These are phyloP conservation scores for Colletotrichum cuscutae DNA, from an alignment of 2,329 filamentous ascomycete species.

Conservation along the genomic window DNA sequence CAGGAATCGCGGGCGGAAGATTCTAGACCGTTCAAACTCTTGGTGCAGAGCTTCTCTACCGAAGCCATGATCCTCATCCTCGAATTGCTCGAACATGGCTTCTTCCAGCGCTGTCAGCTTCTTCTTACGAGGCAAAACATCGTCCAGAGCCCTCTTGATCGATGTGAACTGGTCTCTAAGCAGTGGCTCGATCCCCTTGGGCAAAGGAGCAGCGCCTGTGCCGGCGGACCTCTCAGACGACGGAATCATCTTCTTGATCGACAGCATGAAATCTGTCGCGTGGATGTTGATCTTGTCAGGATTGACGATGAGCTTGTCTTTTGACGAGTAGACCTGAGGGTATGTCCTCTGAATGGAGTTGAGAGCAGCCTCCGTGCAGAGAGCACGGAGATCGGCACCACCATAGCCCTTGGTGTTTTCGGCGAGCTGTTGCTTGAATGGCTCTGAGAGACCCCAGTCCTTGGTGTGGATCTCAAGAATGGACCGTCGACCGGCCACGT, in stretches of 20 bases:
- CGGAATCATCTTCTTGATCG: slow-evolving; percentile 94
- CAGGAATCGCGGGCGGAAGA: slow-evolving; percentile 89
- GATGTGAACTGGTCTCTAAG: slow-evolving; percentile 76
- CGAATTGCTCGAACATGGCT: slow-evolving; percentile 88
- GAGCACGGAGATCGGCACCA: slow-evolving; percentile 90
- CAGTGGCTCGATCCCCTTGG: slow-evolving; percentile 82
- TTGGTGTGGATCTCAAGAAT: slow-evolving; percentile 97
- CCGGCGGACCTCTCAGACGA: slow-evolving; percentile 92
- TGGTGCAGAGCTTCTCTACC: slow-evolving; percentile 78
- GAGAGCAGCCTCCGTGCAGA: slow-evolving; percentile 95
- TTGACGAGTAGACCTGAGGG: slow-evolving; percentile 93
- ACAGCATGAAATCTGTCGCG: slow-evolving; percentile 96
- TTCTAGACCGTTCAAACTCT: slow-evolving; percentile 86
- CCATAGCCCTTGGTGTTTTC: slow-evolving; percentile 95
- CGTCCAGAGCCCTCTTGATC: slow-evolving; percentile 77
- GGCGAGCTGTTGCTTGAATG: slow-evolving; percentile 86
- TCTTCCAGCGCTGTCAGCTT: slow-evolving; percentile 91
- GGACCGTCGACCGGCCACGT: slow-evolving; percentile 79
- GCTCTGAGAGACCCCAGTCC: slow-evolving; percentile 85
- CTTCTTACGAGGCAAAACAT: slow-evolving; percentile 85
- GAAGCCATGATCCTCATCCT: slow-evolving; percentile 86
- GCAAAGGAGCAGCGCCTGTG: slow-evolving; percentile 84
- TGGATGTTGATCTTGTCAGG: slow-evolving; percentile 85
- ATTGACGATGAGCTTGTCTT: slow-evolving; percentile 90
- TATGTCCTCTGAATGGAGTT: slow-evolving; percentile 97